Base-by-base conservation (phyloP, 192 early-diverging fungal species). In the Coemansia sp. region DNA sequence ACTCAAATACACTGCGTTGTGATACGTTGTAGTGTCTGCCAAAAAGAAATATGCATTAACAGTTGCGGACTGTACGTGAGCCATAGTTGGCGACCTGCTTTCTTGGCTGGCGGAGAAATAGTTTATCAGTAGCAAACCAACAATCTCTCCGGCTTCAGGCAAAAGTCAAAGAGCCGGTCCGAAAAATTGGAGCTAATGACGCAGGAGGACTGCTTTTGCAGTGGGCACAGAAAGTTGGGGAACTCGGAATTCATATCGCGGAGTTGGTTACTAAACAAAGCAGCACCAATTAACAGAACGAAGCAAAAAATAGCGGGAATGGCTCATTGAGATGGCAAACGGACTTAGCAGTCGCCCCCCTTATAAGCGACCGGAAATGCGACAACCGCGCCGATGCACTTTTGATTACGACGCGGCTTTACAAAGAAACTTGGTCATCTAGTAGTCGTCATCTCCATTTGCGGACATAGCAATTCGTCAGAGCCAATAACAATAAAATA, bases 241-340 rank as follows among this genome's bases (percentile, higher is more conserved):
- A 17, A 5, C 48, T 17, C 57, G 57, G 57, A 58, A 14, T 58
- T 58, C 32, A 19, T 41, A 22, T 23, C 11, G 57, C 57, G 57
- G 57, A 39, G 21, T 58, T 58, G 10, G 57, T 23, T 58, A 24
- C 57, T 58, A 58, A 58, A 58, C 57, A 21, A 19, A 19, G 48
- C 19, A 19, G 7, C 48, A 49, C 48, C 43, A 12, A 17, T 47
- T n/a, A 47, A 47, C 43, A 47, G 43, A 35, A 8, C 32, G 32
- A 45, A 12, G 15, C 12, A 45, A 5, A 2, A 49, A 49, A 49
- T 49, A 49, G 48, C 48, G 48, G 48, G 19, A 49, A 47, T 47
- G 43, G n/a, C 12, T 47, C 3, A 17, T 47, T 47, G 43, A 12
- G n/a, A 2, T 17, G 15, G 43, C 43, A 47, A 12, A n/a, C 43